Evolutionary conservation across 139 green algal genomes (phyloP), one percentile per base, ranked within the genome.

Genomic region (Volvox reticuliferus): DNA sequence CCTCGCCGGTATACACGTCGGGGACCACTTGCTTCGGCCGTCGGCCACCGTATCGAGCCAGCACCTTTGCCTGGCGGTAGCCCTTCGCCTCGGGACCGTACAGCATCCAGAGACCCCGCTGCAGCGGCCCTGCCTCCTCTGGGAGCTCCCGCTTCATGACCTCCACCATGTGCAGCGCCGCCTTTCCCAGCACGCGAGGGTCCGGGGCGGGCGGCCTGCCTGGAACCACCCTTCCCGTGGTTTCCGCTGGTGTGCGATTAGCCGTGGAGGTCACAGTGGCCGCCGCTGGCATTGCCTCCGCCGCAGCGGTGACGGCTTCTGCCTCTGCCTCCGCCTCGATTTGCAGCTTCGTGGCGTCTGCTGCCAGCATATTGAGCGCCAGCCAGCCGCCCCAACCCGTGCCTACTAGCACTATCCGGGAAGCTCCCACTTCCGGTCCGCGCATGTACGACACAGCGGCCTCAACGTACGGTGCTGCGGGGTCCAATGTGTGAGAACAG

Each of bases 351-450:
- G 50, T 67, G 2, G 30, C 62, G 5, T 87, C 82, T 30, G 61
- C 82, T n/a, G 65, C 65, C 33, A 79, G 63, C 0, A 71, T 30
- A 26, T 79, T 22, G 17, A 26, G 1, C 21, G 65, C 65, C 21
- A 88, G 63, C 82, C 82, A 88, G 35, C 33, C 82, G 65, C 82
- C 82, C 82, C 82, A 88, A 67, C 82, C 82, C 12, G 82, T 88
- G 82, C 82, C 82, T 36, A 65, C 82, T 26, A 88, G 32, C 33
- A 26, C 63, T 3, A 88, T 30, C 12, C 24, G 33, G n/a, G n/a
- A 28, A 13, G 35, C 82, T 26, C 82, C 35, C 21, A 88, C 65
- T n/a, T 63, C 82, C n/a, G 82, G 63, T 5, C 65, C 82, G 65
- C 82, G 82, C 33, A 88, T 35, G 65, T 88, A 88, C 50, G 82